These are phyloP conservation scores for Amanita jacksonii DNA, from an alignment of 768 basidiomycete species.

Conservation along the genomic window DNA sequence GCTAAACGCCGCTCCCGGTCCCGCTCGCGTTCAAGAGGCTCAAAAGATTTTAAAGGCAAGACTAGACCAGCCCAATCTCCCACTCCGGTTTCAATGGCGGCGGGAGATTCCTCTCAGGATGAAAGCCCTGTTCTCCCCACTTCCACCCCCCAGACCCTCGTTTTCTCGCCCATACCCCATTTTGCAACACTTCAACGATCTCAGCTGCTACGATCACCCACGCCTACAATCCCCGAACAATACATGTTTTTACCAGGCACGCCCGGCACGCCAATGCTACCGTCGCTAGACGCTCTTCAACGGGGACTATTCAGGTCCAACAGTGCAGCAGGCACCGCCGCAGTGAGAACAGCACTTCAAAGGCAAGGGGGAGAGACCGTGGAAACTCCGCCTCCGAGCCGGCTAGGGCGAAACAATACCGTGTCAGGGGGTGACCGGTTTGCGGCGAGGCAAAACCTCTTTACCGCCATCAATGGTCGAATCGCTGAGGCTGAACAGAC, in stretches of 20 bases:
- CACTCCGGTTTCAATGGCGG: conserved; percentile 31
- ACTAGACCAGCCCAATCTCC: conserved; percentile 38
- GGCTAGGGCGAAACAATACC: conserved; percentile 65
- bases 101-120: conserved; percentile 69
- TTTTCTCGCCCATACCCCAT: conserved; percentile 43
- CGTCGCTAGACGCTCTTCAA: conserved; percentile 71
- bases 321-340: conserved; percentile 75
- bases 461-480: conserved; percentile 52
- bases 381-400: conserved; percentile 48
- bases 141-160: conserved; percentile 24
- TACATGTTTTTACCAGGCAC: conserved; percentile 56
- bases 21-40: conserved; percentile 68
- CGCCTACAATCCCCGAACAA: conserved; percentile 43
- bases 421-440: conserved; percentile 74
- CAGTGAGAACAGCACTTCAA: conserved; percentile 67
- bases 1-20: conserved; percentile 66
- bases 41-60: conserved; percentile 65
- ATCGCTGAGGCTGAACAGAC: conserved; percentile 49
- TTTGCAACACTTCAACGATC: conserved; percentile 43
- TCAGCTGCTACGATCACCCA: conserved; percentile 40
- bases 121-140: conserved; percentile 34
- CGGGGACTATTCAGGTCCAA: conserved; percentile 81
- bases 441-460: conserved; percentile 60
- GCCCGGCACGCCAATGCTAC: conserved; percentile 57
- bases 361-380: conserved; percentile 65